Percentiles rank a stretch among this genome's conserved stretches.
Evolutionary conservation across 2,329 filamentous ascomycete genomes (phyloP).

Genomic region (Monilinia polystroma): DNA sequence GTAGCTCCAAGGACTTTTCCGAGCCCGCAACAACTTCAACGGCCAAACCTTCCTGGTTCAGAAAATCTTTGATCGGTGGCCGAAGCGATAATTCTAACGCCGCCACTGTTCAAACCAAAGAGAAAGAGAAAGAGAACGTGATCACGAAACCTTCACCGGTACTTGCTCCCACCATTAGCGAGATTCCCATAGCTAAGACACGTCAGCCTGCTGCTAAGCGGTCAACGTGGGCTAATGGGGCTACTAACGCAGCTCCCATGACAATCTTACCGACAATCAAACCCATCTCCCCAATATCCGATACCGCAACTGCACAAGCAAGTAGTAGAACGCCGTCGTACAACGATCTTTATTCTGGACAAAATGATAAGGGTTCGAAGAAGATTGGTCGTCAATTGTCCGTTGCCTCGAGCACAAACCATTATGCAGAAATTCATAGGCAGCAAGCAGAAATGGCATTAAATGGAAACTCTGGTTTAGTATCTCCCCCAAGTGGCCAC

Average conservation of each 20-base stretch:
- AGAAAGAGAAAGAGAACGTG: constrained; percentile 49
- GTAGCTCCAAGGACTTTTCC: constrained; percentile 62
- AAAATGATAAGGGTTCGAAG: constrained; percentile 68
- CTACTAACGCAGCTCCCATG: constrained; percentile 81
- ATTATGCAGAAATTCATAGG: constrained; percentile 85
- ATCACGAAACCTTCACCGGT: constrained; percentile 49
- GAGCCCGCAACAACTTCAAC: constrained; percentile 58
- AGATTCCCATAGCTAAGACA: constrained; percentile 46
- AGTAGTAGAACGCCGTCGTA: constrained; percentile 61
- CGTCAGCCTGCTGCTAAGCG: constrained; percentile 67
- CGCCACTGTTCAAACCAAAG: constrained; percentile 46
- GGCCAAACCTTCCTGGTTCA: constrained; percentile 93
- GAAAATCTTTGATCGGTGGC: constrained; percentile 86
- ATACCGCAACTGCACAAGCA: constrained; percentile 86
- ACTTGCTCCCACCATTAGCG: constrained; percentile 43
- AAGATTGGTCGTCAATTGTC: constrained; percentile 96
- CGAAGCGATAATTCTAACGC: constrained; percentile 68
- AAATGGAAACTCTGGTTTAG: constrained; percentile 71
- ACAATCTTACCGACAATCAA: constrained; percentile 92
- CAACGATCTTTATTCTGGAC: constrained; percentile 48
- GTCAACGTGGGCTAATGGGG: constrained; percentile 88
- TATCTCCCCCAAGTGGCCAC: constrained; percentile 73
- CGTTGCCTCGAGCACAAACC: constrained; percentile 85
- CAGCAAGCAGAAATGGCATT: constrained; percentile 89
- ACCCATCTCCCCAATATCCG: constrained; percentile 94